Base-by-base conservation (phyloP, 169 alveolate species). In the Cryptosporidium baileyi region DNA sequence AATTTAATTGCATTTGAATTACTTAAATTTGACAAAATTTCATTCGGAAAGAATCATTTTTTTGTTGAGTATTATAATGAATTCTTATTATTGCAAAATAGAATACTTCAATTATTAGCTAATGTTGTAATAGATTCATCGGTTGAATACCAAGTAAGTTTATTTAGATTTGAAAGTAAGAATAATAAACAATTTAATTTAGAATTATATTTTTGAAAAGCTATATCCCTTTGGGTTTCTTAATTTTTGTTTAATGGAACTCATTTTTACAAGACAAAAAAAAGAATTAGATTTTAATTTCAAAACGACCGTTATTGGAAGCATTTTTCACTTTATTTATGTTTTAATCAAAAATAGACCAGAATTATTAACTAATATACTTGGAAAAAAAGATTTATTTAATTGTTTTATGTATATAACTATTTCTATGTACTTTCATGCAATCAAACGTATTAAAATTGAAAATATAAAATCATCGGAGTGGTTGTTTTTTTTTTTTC, bases 191-290 rank as follows among this genome's bases (percentile, higher is more conserved):
- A 5, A 13, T 24, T 43, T 17, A 7, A 2, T 74, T 54, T 34
- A 74, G 85, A 11, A 54, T 2, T 47, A 52, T 30, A 32, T 74
- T 9, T 74, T 74, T 40, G 49, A 51, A 26, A 34, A 15, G 1
- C 15, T 74, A 9, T 74, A 74, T 17, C 85, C 85, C 11, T 74
- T 74, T 54, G 85, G 85, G 7, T 57, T 36, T 1, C 32, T 74
- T 11, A 74, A 54, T 32, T 41, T 52, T 19, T 74, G 47, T 51
- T 74, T 74, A 15, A n/a, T 54, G 32, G 85, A 74, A 26, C 41
- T 74, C 11, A 74, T 74, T 36, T 52, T 19, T n/a, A 24, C 36
- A 30, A 15, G 22, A n/a, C 17, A 32, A 17, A 51, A 36, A 19
- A 6, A 9, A 17, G 5, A 17, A 2, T 9, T 19, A 24, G 28